Evolutionary conservation across 805 yeast genomes (phyloP).

Genomic region (Pichia thaimueangensis): DNA sequence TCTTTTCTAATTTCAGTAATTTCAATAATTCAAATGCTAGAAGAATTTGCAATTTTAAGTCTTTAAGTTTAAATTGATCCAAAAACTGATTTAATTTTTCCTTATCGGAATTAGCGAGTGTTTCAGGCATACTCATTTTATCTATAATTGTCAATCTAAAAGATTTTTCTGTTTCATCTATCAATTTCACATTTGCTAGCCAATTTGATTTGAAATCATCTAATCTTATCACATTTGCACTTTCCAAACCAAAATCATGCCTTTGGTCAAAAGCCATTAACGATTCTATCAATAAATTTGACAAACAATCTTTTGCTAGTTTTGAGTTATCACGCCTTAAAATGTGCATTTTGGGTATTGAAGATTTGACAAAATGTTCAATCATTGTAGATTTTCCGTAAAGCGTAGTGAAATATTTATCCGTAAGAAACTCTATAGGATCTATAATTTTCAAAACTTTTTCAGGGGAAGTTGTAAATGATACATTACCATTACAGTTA

Average conservation of each 20-base stretch:
- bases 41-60: slow-evolving; percentile 27
- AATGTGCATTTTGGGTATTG: slow-evolving; percentile 26
- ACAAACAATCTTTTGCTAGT: slow-evolving; percentile 18
- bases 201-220: neutral
- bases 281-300: slow-evolving; percentile 16
- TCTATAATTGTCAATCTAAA: neutral
- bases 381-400: slow-evolving; percentile 23
- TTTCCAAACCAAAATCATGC: slow-evolving; percentile 3
- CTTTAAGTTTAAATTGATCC: slow-evolving; percentile 20
- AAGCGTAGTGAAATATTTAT: slow-evolving; percentile 24
- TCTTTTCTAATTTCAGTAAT: slow-evolving; percentile 8
- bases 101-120: neutral
- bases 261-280: slow-evolving; percentile 20
- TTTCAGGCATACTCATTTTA: neutral
- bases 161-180: neutral
- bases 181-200: slow-evolving; percentile 1
- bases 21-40: slow-evolving; percentile 24
- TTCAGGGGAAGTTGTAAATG: neutral
- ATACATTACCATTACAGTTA: neutral
- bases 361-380: slow-evolving; percentile 28
- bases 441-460: slow-evolving; percentile 17
- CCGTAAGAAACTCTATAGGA: slow-evolving; percentile 23
- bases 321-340: slow-evolving; percentile 21
- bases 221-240: neutral
- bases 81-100: slow-evolving; percentile 9